Conservation (phyloP, 305 asterid genomes). For the Fraxinus albicans region DNA sequence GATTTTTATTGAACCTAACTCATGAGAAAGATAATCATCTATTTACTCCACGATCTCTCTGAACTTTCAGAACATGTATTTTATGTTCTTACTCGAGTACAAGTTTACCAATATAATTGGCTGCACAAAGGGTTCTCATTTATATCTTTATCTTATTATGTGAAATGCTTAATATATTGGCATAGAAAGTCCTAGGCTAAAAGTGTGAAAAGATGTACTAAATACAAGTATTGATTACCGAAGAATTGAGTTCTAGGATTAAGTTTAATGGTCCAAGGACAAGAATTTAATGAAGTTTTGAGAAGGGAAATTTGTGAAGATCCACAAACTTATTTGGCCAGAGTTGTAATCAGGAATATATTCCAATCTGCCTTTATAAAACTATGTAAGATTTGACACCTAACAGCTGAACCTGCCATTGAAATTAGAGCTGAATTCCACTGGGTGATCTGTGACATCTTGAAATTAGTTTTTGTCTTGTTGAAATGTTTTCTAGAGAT, state of each 20-base stretch:
- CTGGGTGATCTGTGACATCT: background rate
- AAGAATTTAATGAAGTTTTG: background rate
- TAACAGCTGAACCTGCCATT: background rate
- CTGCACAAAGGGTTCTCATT: background rate
- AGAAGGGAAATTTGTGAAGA: background rate
- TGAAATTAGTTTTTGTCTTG: slow-evolving; percentile 8
- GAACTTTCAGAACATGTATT: background rate
- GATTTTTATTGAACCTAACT: background rate
- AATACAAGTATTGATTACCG: background rate
- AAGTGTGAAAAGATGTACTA: background rate
- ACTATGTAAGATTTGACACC: background rate
- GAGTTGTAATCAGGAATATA: background rate
- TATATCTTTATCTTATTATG: background rate
- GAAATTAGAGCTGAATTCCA: background rate
- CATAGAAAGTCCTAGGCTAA: background rate
- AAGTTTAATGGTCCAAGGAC: background rate
- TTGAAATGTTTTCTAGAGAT: background rate
- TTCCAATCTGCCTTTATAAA: background rate
- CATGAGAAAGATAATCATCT: background rate
- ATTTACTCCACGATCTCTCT: background rate
- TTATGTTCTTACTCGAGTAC: background rate
- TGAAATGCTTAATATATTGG: background rate
- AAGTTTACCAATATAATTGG: background rate
- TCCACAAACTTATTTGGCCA: background rate
- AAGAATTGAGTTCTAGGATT: background rate